Evolutionary conservation across 331 rosid species (phyloP).

Genomic region (Arachis monticola): DNA sequence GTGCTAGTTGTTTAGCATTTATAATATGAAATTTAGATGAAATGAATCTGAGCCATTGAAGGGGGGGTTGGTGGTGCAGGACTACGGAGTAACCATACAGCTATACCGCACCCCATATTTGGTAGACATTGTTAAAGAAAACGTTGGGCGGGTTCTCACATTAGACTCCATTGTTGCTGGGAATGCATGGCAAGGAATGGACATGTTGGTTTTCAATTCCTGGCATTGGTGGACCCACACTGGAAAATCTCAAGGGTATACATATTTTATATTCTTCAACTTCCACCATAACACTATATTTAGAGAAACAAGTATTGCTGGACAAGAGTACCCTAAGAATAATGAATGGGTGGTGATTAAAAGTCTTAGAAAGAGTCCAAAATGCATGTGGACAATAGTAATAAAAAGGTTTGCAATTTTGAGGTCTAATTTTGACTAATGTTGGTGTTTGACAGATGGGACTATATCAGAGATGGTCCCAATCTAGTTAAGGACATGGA

Average conservation of each 20-base stretch:
- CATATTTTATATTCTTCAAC: neutral
- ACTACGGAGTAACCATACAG: conserved; percentile 65
- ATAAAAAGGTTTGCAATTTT: conserved; percentile 1
- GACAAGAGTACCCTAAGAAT: no score
- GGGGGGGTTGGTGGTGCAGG: conserved; percentile 56
- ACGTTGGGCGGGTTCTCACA: conserved; percentile 68
- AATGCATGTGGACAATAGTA: neutral
- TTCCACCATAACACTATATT: neutral
- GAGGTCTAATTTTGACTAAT: conserved; percentile 4
- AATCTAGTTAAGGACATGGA: conserved; percentile 68
- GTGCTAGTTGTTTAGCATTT: conserved; percentile 31
- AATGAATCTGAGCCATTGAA: conserved; percentile 20
- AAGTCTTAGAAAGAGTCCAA: no score
- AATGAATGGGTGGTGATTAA: no score
- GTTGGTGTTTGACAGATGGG: conserved; percentile 63
- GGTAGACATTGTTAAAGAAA: conserved; percentile 71
- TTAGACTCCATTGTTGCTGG: conserved; percentile 73
- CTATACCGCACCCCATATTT: conserved; percentile 78
- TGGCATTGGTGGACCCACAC: conserved; percentile 99
- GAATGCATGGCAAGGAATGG: conserved; percentile 74
- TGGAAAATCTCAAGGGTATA: conserved; percentile 76
- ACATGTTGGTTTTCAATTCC: conserved; percentile 83
- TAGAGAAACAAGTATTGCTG: no score
- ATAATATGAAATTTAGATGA: neutral
- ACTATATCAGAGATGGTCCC: conserved; percentile 70